Evolutionary conservation across 371 early-diverging fungal species (phyloP).

Genomic region (Nematocida ausubeli): DNA sequence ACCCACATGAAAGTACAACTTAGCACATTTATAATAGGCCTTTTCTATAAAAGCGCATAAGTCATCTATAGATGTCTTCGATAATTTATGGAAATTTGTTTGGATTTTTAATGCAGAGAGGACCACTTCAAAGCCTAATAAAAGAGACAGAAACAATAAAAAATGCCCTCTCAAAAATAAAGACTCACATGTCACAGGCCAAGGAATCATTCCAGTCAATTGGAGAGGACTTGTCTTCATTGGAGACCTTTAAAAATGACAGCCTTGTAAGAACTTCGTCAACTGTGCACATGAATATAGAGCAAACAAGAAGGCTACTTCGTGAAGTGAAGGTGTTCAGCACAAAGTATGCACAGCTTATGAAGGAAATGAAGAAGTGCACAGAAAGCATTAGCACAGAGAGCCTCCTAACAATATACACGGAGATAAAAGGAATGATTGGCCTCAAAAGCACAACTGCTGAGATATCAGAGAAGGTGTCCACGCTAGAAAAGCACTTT

Average conservation of each 20-base stretch:
- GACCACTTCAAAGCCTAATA: conserved; percentile 18
- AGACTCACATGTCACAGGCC: not conserved
- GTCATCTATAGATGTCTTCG: too few species aligned
- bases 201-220: conserved; percentile 1
- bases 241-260: conserved; percentile 2
- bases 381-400: conserved; percentile 4
- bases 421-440: not conserved
- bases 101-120: conserved; percentile 23
- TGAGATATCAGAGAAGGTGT: conserved; percentile 43
- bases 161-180: not conserved
- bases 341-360: conserved; percentile 14
- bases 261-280: conserved; percentile 14
- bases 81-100: not conserved
- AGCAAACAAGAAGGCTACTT: conserved; percentile 15
- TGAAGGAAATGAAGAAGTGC: conserved; percentile 4
- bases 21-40: too few species aligned
- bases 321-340: conserved; percentile 17
- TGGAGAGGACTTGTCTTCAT: not conserved
- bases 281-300: conserved; percentile 36
- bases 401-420: conserved; percentile 9
- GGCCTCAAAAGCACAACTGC: not conserved
- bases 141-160: conserved; percentile 21
- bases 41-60: too few species aligned
- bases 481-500: conserved; percentile 1
- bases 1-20: too few species aligned